These are phyloP conservation scores for Agapanthus africanus DNA, from an alignment of 106 monocot species.

Conservation along the genomic window DNA sequence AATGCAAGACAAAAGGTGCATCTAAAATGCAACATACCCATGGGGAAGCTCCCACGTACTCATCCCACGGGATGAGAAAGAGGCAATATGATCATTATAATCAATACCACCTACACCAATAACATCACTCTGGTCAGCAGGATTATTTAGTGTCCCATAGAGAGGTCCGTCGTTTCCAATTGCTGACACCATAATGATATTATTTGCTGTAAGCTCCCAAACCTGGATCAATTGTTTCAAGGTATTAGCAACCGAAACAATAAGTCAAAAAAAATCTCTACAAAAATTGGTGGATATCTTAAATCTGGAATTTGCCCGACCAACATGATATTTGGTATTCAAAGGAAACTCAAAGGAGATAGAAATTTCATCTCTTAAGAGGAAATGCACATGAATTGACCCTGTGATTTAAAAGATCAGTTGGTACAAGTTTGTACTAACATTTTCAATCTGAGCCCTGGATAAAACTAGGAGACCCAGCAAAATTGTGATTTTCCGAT, in stretches of 20 bases:
- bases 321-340: background rate
- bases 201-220: conserved; percentile 99
- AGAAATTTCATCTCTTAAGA: background rate
- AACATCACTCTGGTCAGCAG: conserved; percentile 99
- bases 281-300: background rate
- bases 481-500: background rate
- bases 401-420: background rate
- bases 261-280: background rate
- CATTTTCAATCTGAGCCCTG: background rate
- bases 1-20: background rate
- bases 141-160: conserved; percentile 97
- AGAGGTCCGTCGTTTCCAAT: conserved; percentile 99
- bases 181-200: conserved; percentile 98
- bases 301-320: background rate
- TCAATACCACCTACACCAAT: conserved; percentile 99
- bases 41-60: conserved; percentile 99
- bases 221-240: conserved; percentile 43
- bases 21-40: too few relatives aligned
- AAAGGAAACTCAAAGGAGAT: background rate
- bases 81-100: conserved; percentile 90
- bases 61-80: conserved; percentile 99
- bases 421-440: background rate
- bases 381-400: background rate
- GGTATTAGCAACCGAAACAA: conserved; percentile 1
- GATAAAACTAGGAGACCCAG: too few relatives aligned